phyloP scores from a whole-genome alignment of 192 early-diverging fungal genomes.

The Linnemannia elongata region DNA sequence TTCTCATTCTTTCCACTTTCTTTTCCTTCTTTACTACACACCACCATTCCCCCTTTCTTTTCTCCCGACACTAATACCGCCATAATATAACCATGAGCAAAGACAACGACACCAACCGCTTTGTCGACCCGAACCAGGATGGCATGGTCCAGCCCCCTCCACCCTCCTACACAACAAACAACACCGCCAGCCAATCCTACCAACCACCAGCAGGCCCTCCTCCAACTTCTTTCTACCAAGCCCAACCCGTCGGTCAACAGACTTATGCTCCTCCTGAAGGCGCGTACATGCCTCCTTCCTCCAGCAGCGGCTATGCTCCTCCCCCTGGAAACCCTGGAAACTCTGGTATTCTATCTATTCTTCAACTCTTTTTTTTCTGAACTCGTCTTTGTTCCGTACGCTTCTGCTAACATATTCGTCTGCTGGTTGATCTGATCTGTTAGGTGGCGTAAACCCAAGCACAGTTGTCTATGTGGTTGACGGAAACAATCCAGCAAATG shows the following conservation, averaged over 20 bases:
- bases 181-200: not conserved
- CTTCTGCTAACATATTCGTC: not conserved
- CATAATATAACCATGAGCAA: conserved; percentile 6
- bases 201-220: not conserved
- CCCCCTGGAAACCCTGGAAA: not conserved
- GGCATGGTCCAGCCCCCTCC: conserved; percentile 19
- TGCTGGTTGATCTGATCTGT: not conserved
- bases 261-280: not conserved
- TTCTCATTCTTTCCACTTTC: not conserved
- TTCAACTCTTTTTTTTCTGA: not conserved
- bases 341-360: too few relatives aligned
- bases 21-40: not conserved
- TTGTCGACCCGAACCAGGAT: conserved; percentile 16
- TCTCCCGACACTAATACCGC: not conserved
- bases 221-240: conserved; percentile 5
- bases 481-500: not conserved
- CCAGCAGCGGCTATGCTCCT: conserved; percentile 5
- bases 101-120: not conserved
- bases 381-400: not conserved
- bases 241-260: conserved; percentile 14
- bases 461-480: conserved; percentile 22
- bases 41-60: not conserved
- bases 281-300: not conserved
- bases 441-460: not conserved
- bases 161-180: conserved; percentile 11